Evolutionary conservation across 2,329 filamentous ascomycete genomes (phyloP), one percentile per base, ranked within the genome.

Genomic region (Xylaria sp.): DNA sequence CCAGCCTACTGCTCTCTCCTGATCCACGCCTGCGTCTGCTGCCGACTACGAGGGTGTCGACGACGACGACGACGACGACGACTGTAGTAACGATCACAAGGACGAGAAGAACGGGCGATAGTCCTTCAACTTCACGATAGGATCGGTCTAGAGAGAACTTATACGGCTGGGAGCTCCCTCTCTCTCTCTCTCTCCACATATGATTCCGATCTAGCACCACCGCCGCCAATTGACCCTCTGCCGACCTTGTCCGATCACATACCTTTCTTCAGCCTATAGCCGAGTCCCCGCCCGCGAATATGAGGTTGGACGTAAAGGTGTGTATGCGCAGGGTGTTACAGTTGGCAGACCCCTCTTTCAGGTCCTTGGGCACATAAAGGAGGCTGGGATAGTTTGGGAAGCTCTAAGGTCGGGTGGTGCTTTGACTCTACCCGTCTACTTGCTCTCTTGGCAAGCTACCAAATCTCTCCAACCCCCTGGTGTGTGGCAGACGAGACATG

Each of bases 221-320:
- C n/a, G 27, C 25, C 27, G 44, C 55, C 50, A 69, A 69, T 71
- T 69, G 66, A 63, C 44, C 29, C 32, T 59, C 44, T 21, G 12
- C 25, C 57, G 47, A 32, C 21, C 53, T 10, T 44, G 21, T n/a
- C 29, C n/a, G 53, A 29, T 5, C 29, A 29, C 37, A 4, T 9
- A 44, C 44, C 2, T 27, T 40, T 61, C 51, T 21, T 37, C 37
- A 16, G 23, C 5, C 12, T n/a, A 25, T 48, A 55, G 10, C 25
- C 48, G 25, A 67, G 60, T 60, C 62, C 69, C 70, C 72, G 65
- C 67, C 71, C 12, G 73, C 69, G 64, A 76, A 74, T 65, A 77
- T 77, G 76, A 77, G 73, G 72, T 70, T 77, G 53, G 76, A 77
- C 66, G 76, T 77, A 23, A 77, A 77, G 76, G 76, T 77, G 69